Base-by-base conservation (phyloP, 306 rosid species). In the Medicago ruthenica region DNA sequence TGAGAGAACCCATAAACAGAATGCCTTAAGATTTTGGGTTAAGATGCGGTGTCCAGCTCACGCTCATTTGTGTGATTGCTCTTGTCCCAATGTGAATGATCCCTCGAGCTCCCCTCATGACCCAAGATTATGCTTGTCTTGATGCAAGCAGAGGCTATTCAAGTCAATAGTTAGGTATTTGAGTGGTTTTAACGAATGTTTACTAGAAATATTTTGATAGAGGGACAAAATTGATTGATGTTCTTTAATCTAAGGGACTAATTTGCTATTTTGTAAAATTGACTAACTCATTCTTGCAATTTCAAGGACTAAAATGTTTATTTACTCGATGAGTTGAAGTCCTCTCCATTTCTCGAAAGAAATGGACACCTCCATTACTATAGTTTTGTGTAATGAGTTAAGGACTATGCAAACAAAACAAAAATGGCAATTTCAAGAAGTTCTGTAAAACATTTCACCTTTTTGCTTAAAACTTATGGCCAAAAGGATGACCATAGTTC, bases 391-490 rank as follows among this genome's bases (percentile, higher is more conserved):
- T 7, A 9, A 60, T 60, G 47, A 65, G 9, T 11, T 20, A 40
- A 27, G 17, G 27, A 21, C 54, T 13, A 41, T 10, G 63, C 27
- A 24, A 24, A 70, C 2, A 15, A 15, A 18, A 20, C 51, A 24
- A 73, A 58, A 17, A 20, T 54, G 48, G 51, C 2, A 51, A 45
- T 16, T 67, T 14, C 8, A 58, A 68, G 42, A 77, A 18, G 54
- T 74, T 50, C 53, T 24, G 80, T 22, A 42, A 47, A 60, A 60
- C 51, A 74, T 18, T 58, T 83, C 69, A 86, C 87, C 85, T 74
- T 40, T 65, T 47, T 10, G 37, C 61, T 37, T 60, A 44, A 62
- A 62, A 60, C 47, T 71, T 75, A 11, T 18, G 50, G 53, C 71
- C 68, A 45, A 16, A 45, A 16, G 53, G 69, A 64, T 81, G 67